Conservation (phyloP, 75 land plant species). For the Cryptomeria japonica region DNA sequence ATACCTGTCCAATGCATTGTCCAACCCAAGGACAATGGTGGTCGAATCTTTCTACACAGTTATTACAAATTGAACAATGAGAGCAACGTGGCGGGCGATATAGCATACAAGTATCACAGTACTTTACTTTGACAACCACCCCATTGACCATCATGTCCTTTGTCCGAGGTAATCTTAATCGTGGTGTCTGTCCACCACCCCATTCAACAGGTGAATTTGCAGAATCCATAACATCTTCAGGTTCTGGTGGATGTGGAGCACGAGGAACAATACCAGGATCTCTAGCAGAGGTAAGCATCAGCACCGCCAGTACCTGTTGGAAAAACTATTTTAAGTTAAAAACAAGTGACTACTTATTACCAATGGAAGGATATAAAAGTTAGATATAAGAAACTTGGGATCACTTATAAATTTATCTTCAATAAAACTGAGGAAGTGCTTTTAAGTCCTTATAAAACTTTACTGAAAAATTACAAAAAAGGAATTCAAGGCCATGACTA, state of each 20-base stretch:
- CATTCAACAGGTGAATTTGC: conserved; percentile 52
- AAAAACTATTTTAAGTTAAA: not conserved
- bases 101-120: conserved; percentile 65
- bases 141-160: conserved; percentile 67
- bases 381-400: not conserved
- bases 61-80: conserved; percentile 76
- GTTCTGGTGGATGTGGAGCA: conserved; percentile 66
- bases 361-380: not conserved
- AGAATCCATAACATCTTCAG: conserved; percentile 51
- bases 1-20: conserved; percentile 71
- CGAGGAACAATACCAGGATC: conserved; percentile 85
- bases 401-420: not conserved
- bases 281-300: conserved; percentile 57
- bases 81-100: conserved; percentile 80
- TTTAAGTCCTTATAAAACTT: not conserved
- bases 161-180: conserved; percentile 41
- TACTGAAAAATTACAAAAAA: not conserved
- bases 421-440: not conserved
- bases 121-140: conserved; percentile 49
- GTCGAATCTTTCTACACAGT: conserved; percentile 71
- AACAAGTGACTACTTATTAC: not conserved
- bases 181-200: conserved; percentile 26
- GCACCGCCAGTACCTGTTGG: conserved; percentile 49
- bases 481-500: not conserved
- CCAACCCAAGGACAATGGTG: conserved; percentile 89